Conservation (phyloP, 2,329 filamentous ascomycete species). For the Claviceps arundinis region DNA sequence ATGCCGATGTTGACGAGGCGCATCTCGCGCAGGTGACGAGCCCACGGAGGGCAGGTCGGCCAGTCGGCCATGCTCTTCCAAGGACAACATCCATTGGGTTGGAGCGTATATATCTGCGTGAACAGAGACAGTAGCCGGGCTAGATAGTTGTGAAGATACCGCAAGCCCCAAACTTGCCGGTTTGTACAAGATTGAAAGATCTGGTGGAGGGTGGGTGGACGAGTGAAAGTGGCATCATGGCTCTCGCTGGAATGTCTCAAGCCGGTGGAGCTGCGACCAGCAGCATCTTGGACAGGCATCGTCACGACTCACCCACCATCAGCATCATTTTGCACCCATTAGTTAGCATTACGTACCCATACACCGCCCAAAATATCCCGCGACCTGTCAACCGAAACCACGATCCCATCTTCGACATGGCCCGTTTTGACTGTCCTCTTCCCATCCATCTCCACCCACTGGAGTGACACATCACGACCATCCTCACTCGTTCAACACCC, state of each 20-base stretch:
- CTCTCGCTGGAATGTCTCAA: no score
- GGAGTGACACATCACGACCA: background rate
- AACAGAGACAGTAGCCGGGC: no score
- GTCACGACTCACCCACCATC: background rate
- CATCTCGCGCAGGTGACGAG: slow-evolving; percentile 1
- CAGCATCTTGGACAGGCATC: background rate
- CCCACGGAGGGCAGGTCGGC: slow-evolving; percentile 9
- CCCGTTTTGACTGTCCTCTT: background rate
- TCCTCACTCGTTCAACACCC: background rate
- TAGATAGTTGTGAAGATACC: no score
- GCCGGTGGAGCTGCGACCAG: background rate
- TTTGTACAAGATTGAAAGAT: background rate
- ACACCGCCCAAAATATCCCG: background rate
- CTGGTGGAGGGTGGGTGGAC: background rate
- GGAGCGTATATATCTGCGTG: no score
- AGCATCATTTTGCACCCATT: no score
- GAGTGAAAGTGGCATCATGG: no score
- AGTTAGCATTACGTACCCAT: no score
- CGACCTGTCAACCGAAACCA: background rate
- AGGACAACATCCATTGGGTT: slow-evolving; percentile 14
- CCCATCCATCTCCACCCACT: background rate
- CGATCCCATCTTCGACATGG: background rate
- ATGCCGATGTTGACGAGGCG: background rate
- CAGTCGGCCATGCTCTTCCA: slow-evolving; percentile 9
- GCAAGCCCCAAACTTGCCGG: no score